Evolutionary conservation across 139 green algal genomes (phyloP).

Genomic region (Picochlorum sp.): DNA sequence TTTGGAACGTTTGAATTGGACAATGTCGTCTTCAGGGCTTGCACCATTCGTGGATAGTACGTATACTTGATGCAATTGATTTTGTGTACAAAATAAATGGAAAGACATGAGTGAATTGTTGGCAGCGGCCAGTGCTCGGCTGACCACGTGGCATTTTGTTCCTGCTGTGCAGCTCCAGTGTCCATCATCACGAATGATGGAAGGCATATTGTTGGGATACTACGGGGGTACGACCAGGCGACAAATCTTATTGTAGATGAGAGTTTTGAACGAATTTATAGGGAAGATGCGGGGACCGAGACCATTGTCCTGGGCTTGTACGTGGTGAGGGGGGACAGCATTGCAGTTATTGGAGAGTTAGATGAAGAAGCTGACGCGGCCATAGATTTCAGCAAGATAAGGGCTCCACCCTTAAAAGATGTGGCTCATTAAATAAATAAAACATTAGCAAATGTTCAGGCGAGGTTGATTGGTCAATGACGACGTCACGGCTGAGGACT

Average conservation of each 20-base stretch:
- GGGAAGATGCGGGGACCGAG: conserved; percentile 78
- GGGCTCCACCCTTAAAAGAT: conserved; percentile 65
- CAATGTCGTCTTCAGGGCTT: too few relatives aligned
- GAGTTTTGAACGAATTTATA: conserved; percentile 86
- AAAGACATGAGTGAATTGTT: too few relatives aligned
- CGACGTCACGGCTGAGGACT: too few relatives aligned
- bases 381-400: conserved; percentile 56
- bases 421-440: conserved; percentile 51
- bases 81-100: too few relatives aligned
- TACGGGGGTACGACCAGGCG: conserved; percentile 88
- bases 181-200: conserved; percentile 83
- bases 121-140: too few relatives aligned
- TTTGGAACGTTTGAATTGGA: too few relatives aligned
- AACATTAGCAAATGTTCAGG: too few relatives aligned
- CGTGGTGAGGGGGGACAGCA: conserved; percentile 90
- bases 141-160: background rate
- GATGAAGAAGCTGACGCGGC: conserved; percentile 77
- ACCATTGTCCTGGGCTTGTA: conserved; percentile 74
- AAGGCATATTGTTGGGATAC: conserved; percentile 68
- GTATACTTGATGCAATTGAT: too few relatives aligned
- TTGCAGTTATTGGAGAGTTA: conserved; percentile 89
- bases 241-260: conserved; percentile 93
- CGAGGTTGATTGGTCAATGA: too few relatives aligned
- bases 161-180: conserved; percentile 39
- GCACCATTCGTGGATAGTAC: too few relatives aligned